phyloP scores from a whole-genome alignment of 2,329 filamentous ascomycete genomes.

The Neofusicoccum kwambonambiense region DNA sequence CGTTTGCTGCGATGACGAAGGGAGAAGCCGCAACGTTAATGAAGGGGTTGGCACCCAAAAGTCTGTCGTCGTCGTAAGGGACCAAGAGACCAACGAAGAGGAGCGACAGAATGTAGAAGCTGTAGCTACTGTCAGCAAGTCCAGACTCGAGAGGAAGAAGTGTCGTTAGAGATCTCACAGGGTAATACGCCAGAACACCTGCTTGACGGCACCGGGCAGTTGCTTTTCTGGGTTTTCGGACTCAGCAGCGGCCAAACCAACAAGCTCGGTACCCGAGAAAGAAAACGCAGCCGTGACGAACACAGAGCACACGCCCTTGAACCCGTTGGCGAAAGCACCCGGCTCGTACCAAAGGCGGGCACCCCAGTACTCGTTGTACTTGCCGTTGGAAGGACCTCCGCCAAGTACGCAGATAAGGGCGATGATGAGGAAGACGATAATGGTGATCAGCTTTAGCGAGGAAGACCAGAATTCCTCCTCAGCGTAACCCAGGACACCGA shows the following conservation, averaged over 20 bases:
- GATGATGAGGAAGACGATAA: slow-evolving; percentile 86
- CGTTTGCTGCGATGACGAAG: slow-evolving; percentile 88
- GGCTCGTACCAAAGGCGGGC: slow-evolving; percentile 73
- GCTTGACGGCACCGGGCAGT: slow-evolving; percentile 85
- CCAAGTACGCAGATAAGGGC: slow-evolving; percentile 84
- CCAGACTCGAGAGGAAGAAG: not conserved
- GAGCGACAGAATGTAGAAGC: slow-evolving; percentile 82
- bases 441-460: slow-evolving; percentile 79
- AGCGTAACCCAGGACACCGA: slow-evolving; percentile 84
- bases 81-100: slow-evolving; percentile 80
- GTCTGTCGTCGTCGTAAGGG: slow-evolving; percentile 64
- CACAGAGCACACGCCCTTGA: slow-evolving; percentile 77
- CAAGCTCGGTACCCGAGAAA: slow-evolving; percentile 74
- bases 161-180: slow-evolving; percentile 24
- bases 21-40: slow-evolving; percentile 75
- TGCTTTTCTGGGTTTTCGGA: slow-evolving; percentile 78
- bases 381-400: slow-evolving; percentile 55
- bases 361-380: slow-evolving; percentile 64
- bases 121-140: not conserved
- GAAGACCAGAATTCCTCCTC: slow-evolving; percentile 88
- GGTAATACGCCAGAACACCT: slow-evolving; percentile 93
- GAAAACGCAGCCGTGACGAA: slow-evolving; percentile 75
- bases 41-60: slow-evolving; percentile 59
- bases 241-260: slow-evolving; percentile 76
- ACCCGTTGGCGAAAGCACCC: slow-evolving; percentile 81